Evolutionary conservation across 352 stramenopile species (phyloP).

Genomic region (Phytophthora rubi): DNA sequence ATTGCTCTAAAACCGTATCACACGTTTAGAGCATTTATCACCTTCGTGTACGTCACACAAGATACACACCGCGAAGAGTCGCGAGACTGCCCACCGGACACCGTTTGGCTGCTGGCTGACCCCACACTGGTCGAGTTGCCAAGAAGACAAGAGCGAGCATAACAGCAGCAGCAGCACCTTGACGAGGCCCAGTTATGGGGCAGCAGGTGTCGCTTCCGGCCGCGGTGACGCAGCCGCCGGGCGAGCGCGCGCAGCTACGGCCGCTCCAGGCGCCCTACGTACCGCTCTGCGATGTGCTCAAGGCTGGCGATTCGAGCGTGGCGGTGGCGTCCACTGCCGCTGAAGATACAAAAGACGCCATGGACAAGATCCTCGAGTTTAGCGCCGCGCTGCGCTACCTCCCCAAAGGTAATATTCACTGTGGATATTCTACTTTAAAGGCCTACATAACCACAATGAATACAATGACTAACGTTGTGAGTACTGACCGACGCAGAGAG

Average conservation of each 20-base stretch:
- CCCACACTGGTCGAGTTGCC: slow-evolving; percentile 25
- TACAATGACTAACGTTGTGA: not conserved
- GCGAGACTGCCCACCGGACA: not conserved
- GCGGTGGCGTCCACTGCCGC: slow-evolving; percentile 31
- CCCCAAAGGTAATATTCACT: slow-evolving; percentile 53
- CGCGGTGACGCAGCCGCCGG: slow-evolving; percentile 17
- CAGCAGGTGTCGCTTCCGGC: slow-evolving; percentile 55
- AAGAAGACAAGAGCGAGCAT: slow-evolving; percentile 11
- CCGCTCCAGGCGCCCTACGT: slow-evolving; percentile 55
- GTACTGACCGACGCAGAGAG: slow-evolving; percentile 29
- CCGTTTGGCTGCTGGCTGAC: slow-evolving; percentile 4
- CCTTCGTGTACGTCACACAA: slow-evolving; percentile 16
- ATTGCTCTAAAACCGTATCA: too few relatives aligned
- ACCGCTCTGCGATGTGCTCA: slow-evolving; percentile 65
- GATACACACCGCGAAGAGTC: slow-evolving; percentile 31
- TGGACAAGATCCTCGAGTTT: slow-evolving; percentile 82
- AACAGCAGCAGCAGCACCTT: slow-evolving; percentile 4
- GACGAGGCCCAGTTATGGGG: slow-evolving; percentile 49
- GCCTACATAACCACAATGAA: not conserved
- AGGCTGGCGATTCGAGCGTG: slow-evolving; percentile 50
- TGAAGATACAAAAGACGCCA: slow-evolving; percentile 69
- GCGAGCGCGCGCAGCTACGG: slow-evolving; percentile 25
- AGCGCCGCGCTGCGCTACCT: slow-evolving; percentile 50
- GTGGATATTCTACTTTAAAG: not conserved
- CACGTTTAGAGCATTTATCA: not conserved